Conservation (phyloP, 306 rosid species). For the Lotus japonicus region DNA sequence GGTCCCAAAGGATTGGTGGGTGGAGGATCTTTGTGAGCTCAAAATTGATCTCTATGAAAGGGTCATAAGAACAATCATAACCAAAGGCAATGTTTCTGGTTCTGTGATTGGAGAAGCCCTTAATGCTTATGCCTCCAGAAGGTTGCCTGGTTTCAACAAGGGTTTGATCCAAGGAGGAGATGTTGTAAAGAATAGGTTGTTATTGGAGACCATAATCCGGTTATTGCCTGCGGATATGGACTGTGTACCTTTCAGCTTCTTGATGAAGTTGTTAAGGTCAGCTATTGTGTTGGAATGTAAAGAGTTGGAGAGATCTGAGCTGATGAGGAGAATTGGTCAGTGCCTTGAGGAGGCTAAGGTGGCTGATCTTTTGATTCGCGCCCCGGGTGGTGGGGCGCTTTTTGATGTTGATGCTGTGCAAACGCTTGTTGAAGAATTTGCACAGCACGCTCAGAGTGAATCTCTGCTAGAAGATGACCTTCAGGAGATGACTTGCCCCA, state of each 20-base stretch:
- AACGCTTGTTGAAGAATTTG: slow-evolving; percentile 62
- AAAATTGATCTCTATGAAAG: slow-evolving; percentile 67
- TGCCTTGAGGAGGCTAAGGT: slow-evolving; percentile 74
- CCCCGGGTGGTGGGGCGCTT: slow-evolving; percentile 37
- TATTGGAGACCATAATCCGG: slow-evolving; percentile 53
- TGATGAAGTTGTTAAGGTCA: slow-evolving; percentile 53
- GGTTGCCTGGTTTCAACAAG: slow-evolving; percentile 55
- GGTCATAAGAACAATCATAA: slow-evolving; percentile 51
- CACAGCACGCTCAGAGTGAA: slow-evolving; percentile 33
- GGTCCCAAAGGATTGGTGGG: slow-evolving; percentile 96
- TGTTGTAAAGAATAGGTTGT: slow-evolving; percentile 32
- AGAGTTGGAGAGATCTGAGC: slow-evolving; percentile 40
- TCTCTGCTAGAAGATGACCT: slow-evolving; percentile 47
- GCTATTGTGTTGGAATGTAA: slow-evolving; percentile 51
- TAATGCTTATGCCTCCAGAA: slow-evolving; percentile 58
- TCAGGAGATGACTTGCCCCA: slow-evolving; percentile 51
- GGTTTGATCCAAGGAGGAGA: slow-evolving; percentile 67
- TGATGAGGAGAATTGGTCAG: slow-evolving; percentile 59
- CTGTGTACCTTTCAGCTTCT: slow-evolving; percentile 50
- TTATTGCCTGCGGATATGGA: slow-evolving; percentile 52
- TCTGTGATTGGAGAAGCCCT: slow-evolving; percentile 73
- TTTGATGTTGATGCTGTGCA: slow-evolving; percentile 63
- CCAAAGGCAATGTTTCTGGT: slow-evolving; percentile 44
- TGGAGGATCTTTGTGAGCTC: slow-evolving; percentile 84
- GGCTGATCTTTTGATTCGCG: slow-evolving; percentile 49